Evolutionary conservation across 345 rosid species (phyloP).

Genomic region (Hibiscus trionum): DNA sequence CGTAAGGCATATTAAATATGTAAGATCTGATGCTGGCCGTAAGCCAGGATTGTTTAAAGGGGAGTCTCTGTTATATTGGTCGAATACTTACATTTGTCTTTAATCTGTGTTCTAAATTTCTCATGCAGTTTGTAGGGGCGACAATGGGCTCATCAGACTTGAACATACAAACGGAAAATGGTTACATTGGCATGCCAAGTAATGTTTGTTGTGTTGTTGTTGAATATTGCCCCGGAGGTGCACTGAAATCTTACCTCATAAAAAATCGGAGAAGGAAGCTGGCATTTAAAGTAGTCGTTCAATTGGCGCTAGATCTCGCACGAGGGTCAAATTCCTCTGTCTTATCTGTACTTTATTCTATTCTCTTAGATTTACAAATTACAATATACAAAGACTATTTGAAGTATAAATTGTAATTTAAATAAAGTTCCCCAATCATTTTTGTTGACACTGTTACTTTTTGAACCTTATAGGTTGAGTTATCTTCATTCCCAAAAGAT

Average conservation of each 20-base stretch:
- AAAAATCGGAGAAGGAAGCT: conserved; percentile 86
- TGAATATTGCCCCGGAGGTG: conserved; percentile 91
- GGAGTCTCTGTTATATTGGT: background rate
- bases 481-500: conserved; percentile 86
- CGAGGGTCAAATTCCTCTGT: conserved; percentile 58
- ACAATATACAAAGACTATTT: background rate
- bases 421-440: background rate
- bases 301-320: conserved; percentile 88
- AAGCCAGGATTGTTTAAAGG: background rate
- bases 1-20: background rate
- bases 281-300: conserved; percentile 85
- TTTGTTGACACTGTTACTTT: background rate
- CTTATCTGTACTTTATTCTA: background rate
- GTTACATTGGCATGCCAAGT: conserved; percentile 78
- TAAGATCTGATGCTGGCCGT: background rate
- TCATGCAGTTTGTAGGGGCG: conserved; percentile 82
- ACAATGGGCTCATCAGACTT: conserved; percentile 79
- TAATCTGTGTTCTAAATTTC: background rate
- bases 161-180: conserved; percentile 68
- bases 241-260: conserved; percentile 79
- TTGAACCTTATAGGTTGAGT: conserved; percentile 48
- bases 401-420: background rate
- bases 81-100: background rate
- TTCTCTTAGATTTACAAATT: background rate
- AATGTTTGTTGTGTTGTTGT: conserved; percentile 87